phyloP scores from a whole-genome alignment of 1,139 yeast species.

The Yamadazyma sp. region DNA sequence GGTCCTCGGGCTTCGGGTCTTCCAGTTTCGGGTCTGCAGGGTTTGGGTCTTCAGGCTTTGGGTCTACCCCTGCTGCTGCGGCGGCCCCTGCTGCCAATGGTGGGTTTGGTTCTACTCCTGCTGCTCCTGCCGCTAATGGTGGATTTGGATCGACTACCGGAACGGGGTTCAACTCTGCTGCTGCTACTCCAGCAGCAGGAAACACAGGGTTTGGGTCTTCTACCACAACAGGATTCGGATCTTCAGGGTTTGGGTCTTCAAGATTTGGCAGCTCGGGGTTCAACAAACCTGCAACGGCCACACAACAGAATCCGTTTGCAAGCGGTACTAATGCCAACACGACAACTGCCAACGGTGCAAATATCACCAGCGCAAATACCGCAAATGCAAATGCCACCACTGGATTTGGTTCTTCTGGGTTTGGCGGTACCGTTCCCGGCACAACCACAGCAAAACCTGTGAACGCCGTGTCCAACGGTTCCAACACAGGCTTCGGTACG shows the following conservation, averaged over 20 bases:
- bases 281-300: background rate
- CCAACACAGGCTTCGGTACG: conserved; percentile 2
- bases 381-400: no score
- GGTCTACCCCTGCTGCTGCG: conserved; percentile 3
- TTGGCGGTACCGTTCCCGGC: conserved; percentile 8
- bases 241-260: background rate
- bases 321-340: no score
- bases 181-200: no score
- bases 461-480: no score
- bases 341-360: no score
- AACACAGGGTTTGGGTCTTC: no score
- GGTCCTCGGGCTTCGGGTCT: background rate
- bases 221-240: conserved; percentile 3
- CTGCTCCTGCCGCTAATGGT: conserved; percentile 5
- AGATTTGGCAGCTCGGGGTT: no score
- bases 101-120: conserved; percentile 9
- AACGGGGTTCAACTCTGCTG: no score
- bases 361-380: conserved; percentile 6
- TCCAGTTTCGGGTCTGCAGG: background rate
- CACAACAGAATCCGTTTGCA: no score
- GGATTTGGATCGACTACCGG: conserved; percentile 8
- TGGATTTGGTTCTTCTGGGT: conserved; percentile 5
- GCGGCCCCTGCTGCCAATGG: background rate
- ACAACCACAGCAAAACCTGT: no score
- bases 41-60: conserved; percentile 8